Evolutionary conservation across 2,329 filamentous ascomycete genomes (phyloP), one percentile per base, ranked within the genome.

Genomic region (Colletotrichum coccodes): DNA sequence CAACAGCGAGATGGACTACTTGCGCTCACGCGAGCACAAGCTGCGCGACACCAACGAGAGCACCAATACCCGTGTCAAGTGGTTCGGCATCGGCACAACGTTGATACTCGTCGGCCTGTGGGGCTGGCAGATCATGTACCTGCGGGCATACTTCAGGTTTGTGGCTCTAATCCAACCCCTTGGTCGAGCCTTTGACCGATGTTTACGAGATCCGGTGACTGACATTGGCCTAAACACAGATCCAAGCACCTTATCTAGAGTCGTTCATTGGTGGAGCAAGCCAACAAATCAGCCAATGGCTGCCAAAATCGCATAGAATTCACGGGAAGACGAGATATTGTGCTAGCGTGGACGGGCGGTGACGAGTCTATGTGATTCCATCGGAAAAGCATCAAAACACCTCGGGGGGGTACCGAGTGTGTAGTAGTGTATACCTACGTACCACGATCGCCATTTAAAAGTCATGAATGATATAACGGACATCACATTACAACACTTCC

Each of bases 41-140:
- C 88, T 99, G 75, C 89, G 96, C 80, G 95, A 99, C 84, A 99
- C 96, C 75, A 99, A 99, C 82, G 96, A 99, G 91, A 98, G 95
- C 87, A 99, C 96, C 73, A 99, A 99, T 84, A 96, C 93, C 83
- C 90, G 96, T 68, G 96, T 99, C 77, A 99, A 98, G 87, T 98
- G 94, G 94, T 99, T 99, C 82, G 95, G 95, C 56, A 91, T 98
- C 79, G 90, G 91, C 73, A 98, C 95, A 32, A 98, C 97, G 84
- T 92, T 94, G 71, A 91, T 98, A 86, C 85, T 99, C 75, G 86
- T 98, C 73, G 93, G 89, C 38, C 86, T 99, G 75, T 97, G 96
- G 81, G 94, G 86, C 47, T 99, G 96, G 96, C 96, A 99, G 90
- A 93, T 99, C 78, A 90, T 99, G 79, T 99, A 99, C 83, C 87